phyloP scores from a whole-genome alignment of 176 grass and related monocot genomes.

The Ampelocalamus luodianensis region DNA sequence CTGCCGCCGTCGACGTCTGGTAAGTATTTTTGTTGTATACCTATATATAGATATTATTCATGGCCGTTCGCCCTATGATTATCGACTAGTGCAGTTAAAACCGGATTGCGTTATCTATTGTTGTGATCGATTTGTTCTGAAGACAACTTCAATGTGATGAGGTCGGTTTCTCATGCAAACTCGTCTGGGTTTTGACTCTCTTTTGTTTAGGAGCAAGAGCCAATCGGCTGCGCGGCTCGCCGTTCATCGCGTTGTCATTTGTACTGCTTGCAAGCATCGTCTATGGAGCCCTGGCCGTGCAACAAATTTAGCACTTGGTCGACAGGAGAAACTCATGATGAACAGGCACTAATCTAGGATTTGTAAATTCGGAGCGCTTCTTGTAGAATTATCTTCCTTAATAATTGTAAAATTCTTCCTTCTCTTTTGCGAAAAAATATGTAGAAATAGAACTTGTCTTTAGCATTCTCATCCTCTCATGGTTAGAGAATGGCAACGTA shows the following conservation, averaged over 20 bases:
- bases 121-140: too few relatives aligned
- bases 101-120: too few relatives aligned
- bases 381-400: too few relatives aligned
- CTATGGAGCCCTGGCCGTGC: not conserved
- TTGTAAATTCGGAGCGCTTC: too few relatives aligned
- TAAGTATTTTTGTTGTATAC: not conserved
- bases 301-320: not conserved
- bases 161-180: not conserved
- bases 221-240: not conserved
- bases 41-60: too few relatives aligned
- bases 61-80: too few relatives aligned
- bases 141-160: not conserved
- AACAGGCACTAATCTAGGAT: not conserved
- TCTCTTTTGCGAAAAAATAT: not conserved
- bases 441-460: not conserved
- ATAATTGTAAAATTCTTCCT: too few relatives aligned
- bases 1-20: slow-evolving; percentile 28
- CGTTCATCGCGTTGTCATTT: not conserved
- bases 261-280: slow-evolving; percentile 14
- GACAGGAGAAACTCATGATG: not conserved
- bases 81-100: too few relatives aligned
- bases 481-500: not conserved
- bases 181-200: not conserved
- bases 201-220: slow-evolving; percentile 20
- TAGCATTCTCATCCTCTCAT: not conserved